Percentiles rank a stretch among this genome's conserved stretches.
These are phyloP conservation scores for Baeospora myosura DNA, from an alignment of 1,284 basidiomycete genomes.

Conservation along the genomic window DNA sequence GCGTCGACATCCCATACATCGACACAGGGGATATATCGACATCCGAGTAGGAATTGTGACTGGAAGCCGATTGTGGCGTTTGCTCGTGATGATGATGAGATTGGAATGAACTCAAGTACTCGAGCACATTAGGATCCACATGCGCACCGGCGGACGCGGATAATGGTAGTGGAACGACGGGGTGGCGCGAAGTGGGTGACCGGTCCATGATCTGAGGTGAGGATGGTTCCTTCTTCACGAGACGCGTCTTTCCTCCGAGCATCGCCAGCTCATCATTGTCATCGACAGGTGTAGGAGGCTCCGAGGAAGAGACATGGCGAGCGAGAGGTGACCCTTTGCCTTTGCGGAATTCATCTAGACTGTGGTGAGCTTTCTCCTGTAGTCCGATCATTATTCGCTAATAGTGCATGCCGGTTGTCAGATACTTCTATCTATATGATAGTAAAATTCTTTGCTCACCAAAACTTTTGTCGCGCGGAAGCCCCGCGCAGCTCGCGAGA, in stretches of 20 bases:
- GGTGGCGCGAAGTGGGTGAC: constrained; percentile 63
- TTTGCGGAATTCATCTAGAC: constrained; percentile 54
- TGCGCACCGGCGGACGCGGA: constrained; percentile 33
- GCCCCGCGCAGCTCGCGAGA: constrained; percentile 59
- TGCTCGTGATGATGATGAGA: constrained; percentile 23
- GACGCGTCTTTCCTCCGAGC: constrained; percentile 63
- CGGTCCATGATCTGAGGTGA: constrained; percentile 50
- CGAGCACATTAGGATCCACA: constrained; percentile 52
- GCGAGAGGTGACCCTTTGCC: constrained; percentile 43
- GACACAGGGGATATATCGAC: constrained; percentile 31
- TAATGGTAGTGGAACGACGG: constrained; percentile 54
- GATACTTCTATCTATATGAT: neutral
- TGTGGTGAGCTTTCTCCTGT: constrained; percentile 58
- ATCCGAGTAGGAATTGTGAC: constrained; percentile 27
- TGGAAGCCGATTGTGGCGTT: constrained; percentile 12
- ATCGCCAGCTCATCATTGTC: constrained; percentile 66
- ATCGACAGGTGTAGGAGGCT: constrained; percentile 42
- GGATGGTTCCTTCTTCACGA: constrained; percentile 58
- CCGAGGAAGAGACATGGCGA: constrained; percentile 36
- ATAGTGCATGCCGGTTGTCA: neutral
- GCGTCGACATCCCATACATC: constrained; percentile 34
- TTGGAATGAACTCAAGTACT: constrained; percentile 61
- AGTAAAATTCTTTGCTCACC: constrained; percentile 33
- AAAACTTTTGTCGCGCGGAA: constrained; percentile 66
- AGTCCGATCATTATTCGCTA: constrained; percentile 44